These are phyloP conservation scores for Penicillium nordicum DNA, from an alignment of 2,329 filamentous ascomycete genomes.

Conservation along the genomic window DNA sequence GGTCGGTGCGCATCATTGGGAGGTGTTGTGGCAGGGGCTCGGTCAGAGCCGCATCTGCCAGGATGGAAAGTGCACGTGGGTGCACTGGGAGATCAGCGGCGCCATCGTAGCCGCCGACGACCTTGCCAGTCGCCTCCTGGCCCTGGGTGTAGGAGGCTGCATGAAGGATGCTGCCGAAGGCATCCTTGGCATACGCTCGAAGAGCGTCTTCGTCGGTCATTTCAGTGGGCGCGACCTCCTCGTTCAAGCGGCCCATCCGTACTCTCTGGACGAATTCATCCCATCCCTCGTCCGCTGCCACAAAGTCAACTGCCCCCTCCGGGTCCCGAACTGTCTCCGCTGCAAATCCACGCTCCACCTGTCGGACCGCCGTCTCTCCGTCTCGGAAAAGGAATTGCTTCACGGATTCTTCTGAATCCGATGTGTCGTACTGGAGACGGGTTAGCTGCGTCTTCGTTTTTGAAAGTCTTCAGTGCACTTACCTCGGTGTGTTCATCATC, in stretches of 20 bases:
- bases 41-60: conserved; percentile 34
- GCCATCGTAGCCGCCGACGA: conserved; percentile 5
- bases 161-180: conserved; percentile 28
- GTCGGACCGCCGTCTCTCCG: conserved; percentile 19
- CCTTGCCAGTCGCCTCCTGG: neutral
- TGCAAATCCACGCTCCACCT: conserved; percentile 35
- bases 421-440: conserved; percentile 29
- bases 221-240: conserved; percentile 39
- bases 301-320: conserved; percentile 34
- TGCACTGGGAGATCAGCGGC: conserved; percentile 8
- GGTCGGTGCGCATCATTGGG: conserved; percentile 42
- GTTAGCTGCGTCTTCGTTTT: neutral
- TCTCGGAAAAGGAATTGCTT: conserved; percentile 23
- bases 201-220: conserved; percentile 23
- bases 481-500: conserved; percentile 29
- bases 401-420: conserved; percentile 28
- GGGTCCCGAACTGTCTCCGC: conserved; percentile 35
- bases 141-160: conserved; percentile 27
- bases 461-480: neutral
- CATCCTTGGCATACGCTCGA: conserved; percentile 23
- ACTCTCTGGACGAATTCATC: conserved; percentile 42
- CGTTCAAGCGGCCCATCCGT: conserved; percentile 38
- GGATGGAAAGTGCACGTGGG: conserved; percentile 31
- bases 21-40: conserved; percentile 25
- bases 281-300: conserved; percentile 37